Evolutionary conservation across 306 rosid genomes (phyloP).

Genomic region (Arachis hypogaea): DNA sequence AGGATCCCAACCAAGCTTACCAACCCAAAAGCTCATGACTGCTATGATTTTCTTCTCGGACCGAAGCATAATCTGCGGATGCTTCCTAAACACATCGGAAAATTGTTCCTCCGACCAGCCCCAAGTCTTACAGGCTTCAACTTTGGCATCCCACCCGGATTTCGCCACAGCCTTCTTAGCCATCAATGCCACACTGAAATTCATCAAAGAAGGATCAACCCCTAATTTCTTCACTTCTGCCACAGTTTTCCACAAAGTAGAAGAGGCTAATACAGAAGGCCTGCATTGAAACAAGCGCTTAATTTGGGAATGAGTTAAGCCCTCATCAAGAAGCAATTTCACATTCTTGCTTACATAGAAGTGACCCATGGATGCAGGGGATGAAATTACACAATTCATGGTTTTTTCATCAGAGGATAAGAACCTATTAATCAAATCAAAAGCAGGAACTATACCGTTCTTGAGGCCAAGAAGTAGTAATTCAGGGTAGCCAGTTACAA

Average conservation of each 20-base stretch:
- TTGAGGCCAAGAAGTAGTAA: neutral
- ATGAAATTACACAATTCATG: neutral
- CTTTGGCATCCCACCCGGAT: constrained; percentile 50
- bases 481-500: neutral
- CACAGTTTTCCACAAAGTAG: constrained; percentile 12
- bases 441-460: neutral
- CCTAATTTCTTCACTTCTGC: constrained; percentile 51
- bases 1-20: constrained; percentile 44
- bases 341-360: neutral
- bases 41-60: constrained; percentile 48
- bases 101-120: constrained; percentile 55
- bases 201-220: constrained; percentile 35
- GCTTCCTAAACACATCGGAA: constrained; percentile 40
- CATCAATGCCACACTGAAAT: constrained; percentile 39
- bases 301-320: neutral
- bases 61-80: constrained; percentile 39
- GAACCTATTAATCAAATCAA: constrained; percentile 12
- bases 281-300: neutral
- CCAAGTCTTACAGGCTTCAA: constrained; percentile 49
- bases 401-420: neutral
- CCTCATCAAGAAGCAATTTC: constrained; percentile 16
- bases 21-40: constrained; percentile 46
- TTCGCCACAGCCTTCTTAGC: constrained; percentile 26
- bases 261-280: neutral
- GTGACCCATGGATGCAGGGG: neutral